These are phyloP conservation scores for Russula virescens DNA, from an alignment of 768 basidiomycete species.

Conservation along the genomic window DNA sequence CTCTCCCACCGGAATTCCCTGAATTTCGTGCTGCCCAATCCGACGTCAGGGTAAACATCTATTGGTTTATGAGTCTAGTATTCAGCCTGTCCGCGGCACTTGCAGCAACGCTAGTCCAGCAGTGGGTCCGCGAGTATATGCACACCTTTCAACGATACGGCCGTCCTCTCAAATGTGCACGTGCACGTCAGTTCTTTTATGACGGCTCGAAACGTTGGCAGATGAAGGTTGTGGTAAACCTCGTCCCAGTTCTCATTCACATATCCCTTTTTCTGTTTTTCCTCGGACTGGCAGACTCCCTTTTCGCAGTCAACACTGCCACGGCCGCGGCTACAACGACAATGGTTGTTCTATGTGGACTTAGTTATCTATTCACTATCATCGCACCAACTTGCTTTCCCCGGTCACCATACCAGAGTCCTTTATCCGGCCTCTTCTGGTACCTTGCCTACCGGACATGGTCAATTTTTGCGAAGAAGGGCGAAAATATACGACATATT, in stretches of 20 bases:
- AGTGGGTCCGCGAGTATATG: too few species aligned
- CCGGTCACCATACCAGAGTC: conserved; percentile 20
- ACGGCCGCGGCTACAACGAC: conserved; percentile 10
- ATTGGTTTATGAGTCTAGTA: conserved; percentile 37
- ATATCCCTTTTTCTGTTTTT: conserved; percentile 48
- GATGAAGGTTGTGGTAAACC: conserved; percentile 41
- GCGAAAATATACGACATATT: conserved; percentile 5
- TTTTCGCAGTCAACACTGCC: conserved; percentile 29
- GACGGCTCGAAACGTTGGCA: conserved; percentile 38
- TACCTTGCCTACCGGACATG: not conserved
- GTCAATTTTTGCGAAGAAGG: too few species aligned
- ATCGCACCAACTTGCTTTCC: conserved; percentile 10
- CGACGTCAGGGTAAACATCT: conserved; percentile 35
- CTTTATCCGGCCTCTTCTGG: conserved; percentile 18
- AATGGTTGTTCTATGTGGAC: conserved; percentile 3
- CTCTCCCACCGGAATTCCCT: not conserved
- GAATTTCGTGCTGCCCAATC: conserved; percentile 26
- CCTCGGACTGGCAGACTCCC: conserved; percentile 42
- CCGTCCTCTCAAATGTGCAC: conserved; percentile 31
- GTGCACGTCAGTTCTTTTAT: conserved; percentile 36
- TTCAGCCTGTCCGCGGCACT: too few species aligned
- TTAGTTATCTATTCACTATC: conserved; percentile 19
- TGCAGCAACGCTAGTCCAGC: too few species aligned
- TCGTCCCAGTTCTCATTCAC: conserved; percentile 47
- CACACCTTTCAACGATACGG: conserved; percentile 26